Conservation (phyloP, 768 basidiomycete species). For the Leccinum broughii region DNA sequence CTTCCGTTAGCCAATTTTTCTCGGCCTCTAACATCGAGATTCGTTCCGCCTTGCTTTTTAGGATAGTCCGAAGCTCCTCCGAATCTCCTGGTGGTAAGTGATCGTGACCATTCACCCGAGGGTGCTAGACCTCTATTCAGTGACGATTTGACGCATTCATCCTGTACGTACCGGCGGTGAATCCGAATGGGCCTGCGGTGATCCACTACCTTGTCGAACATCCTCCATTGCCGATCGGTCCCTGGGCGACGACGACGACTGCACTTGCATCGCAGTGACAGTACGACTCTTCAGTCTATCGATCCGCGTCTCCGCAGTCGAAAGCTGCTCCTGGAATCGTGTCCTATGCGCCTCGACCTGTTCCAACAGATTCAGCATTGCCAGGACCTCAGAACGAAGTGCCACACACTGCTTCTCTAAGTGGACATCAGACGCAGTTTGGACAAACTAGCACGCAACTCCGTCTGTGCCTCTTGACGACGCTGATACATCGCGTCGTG, state of each 20-base stretch:
- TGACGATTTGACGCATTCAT: constrained; percentile 27
- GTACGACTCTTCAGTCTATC: constrained; percentile 61
- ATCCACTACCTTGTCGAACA: constrained; percentile 42
- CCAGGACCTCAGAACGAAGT: constrained; percentile 57
- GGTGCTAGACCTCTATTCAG: constrained; percentile 46
- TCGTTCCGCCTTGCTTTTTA: constrained; percentile 39
- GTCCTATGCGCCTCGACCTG: constrained; percentile 52
- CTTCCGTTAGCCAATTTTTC: constrained; percentile 43
- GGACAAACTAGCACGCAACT: constrained; percentile 43
- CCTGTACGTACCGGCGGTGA: constrained; percentile 71
- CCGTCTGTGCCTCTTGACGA: constrained; percentile 56
- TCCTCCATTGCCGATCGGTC: constrained; percentile 33
- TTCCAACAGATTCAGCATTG: constrained; percentile 48
- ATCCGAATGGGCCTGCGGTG: constrained; percentile 49
- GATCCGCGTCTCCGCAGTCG: constrained; percentile 57
- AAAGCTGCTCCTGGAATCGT: constrained; percentile 50
- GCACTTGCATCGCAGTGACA: constrained; percentile 47
- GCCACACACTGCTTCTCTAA: constrained; percentile 48
- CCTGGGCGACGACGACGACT: constrained; percentile 34
- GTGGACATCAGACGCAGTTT: neutral
- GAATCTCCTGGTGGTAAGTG: constrained; percentile 43
- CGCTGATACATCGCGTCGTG: constrained; percentile 43
- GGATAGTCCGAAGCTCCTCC: constrained; percentile 36
- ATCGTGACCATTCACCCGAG: constrained; percentile 40
- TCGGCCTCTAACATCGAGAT: constrained; percentile 51